These are phyloP conservation scores for Neurospora sp. DNA, from an alignment of 495 filamentous ascomycete species.

Conservation along the genomic window DNA sequence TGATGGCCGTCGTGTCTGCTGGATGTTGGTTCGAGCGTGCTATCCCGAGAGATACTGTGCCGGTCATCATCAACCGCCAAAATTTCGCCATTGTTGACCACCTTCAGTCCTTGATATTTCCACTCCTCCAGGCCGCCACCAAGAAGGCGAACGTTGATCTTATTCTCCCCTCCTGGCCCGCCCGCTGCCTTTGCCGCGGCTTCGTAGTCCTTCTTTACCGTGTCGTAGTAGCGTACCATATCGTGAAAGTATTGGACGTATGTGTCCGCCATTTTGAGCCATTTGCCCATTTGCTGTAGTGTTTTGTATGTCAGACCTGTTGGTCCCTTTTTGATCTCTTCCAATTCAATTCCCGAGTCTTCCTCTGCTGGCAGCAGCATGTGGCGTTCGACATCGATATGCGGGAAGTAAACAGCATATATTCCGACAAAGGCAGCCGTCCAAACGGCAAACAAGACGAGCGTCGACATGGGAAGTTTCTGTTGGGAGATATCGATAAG, in stretches of 20 bases:
- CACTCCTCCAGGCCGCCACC: constrained; percentile 68
- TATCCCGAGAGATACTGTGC: constrained; percentile 21
- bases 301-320: constrained; percentile 31
- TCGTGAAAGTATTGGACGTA: constrained; percentile 60
- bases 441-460: constrained; percentile 73
- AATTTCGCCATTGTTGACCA: constrained; percentile 34
- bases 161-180: neutral
- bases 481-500: constrained; percentile 61
- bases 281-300: constrained; percentile 49
- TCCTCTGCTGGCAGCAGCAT: constrained; percentile 33
- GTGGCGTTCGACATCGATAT: constrained; percentile 62
- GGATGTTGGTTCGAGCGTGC: constrained; percentile 18
- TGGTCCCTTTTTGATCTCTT: constrained; percentile 22
- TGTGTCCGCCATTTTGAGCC: constrained; percentile 59
- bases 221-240: constrained; percentile 57
- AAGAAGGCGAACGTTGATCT: constrained; percentile 36
- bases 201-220: constrained; percentile 50
- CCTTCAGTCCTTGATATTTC: constrained; percentile 29
- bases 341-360: constrained; percentile 10
- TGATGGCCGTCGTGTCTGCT: constrained; percentile 14
- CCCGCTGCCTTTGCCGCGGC: constrained; percentile 2
- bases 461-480: constrained; percentile 69
- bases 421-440: constrained; percentile 63
- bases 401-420: constrained; percentile 64
- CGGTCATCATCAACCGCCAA: constrained; percentile 22